Base-by-base conservation (phyloP, 306 rosid genomes). In the Gleditsia sinensis region DNA sequence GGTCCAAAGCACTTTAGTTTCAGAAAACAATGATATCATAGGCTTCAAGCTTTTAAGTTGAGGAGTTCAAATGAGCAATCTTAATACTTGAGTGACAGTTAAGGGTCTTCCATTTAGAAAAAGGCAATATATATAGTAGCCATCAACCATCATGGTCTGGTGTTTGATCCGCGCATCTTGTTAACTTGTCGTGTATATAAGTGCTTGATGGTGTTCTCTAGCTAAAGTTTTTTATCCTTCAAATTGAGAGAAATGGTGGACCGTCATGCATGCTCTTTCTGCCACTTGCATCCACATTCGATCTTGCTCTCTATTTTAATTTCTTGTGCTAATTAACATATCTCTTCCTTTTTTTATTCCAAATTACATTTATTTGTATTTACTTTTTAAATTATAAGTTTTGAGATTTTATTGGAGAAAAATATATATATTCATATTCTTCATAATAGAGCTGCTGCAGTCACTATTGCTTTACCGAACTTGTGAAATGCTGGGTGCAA, bases 11-110 rank as follows among this genome's bases (percentile, higher is more conserved):
- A 72, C 69, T 72, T 19, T 0, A 34, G 80, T 76, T 76, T 73
- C 78, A 71, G 85, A 86, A 86, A 83, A 80, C 85, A 84, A 89
- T 81, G 81, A 84, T 78, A 72, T 80, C 85, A 69, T 72, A 81
- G 74, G 78, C 81, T 56, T 76, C 78, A 77, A 83, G 67, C 78
- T 88, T 70, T 86, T 56, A 77, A 67, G 81, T 80, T 51, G 72
- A 78, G 63, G 75, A 80, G 80, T 80, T 83, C 85, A 77, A 80
- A 49, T 61, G 48, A 36, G 9, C 78, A 24, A 68, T 76, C 89
- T 67, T 62, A 72, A 72, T 79, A 78, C 45, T 11, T n/a, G 45
- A 33, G 46, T 75, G 86, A 78, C 86, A 78, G 84, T 75, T 55
- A 57, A 66, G 80, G 32, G 21, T 78, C 81, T 70, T 71, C 20